Evolutionary conservation across 345 rosid species (phyloP), one percentile per base, ranked within the genome.

Genomic region (Lumnitzera racemosa): DNA sequence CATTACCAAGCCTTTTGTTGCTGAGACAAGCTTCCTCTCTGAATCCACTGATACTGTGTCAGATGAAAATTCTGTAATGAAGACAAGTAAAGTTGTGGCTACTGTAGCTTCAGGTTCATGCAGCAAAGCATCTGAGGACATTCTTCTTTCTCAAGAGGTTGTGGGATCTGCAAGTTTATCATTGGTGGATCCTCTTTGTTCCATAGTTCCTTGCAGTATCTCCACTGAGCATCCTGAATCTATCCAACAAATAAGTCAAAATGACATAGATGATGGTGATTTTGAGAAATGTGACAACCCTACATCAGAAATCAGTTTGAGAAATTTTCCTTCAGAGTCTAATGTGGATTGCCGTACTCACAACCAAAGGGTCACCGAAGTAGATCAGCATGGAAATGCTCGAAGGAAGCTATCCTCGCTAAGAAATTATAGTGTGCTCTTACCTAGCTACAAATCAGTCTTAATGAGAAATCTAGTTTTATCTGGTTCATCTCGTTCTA

Each of bases 121-220:
- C 23, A 69, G 67, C 24, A 64, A 69, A 57, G 66, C 64, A 60
- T 66, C 70, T 24, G 74, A 71, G 51, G 76, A 67, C 24, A 25
- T 61, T 52, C 59, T 64, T 13, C 56, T 61, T 61, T 80, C 76
- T 60, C 76, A 78, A 70, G 87, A 76, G 60, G 73, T 58, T 47
- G 73, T 73, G 56, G 70, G 62, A 61, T 83, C 78, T 53, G 76
- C 73, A 51, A 57, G 73, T 71, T 59, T 58, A 29, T 69, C 82
- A 7, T 66, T 47, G 49, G 65, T 67, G 46, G 92, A 83, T 71
- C 87, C 89, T 67, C 92, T 86, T 70, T 83, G 92, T 75, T 83
- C 89, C 23, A 20, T 83, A 69, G 89, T 86, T 61, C 87, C 87
- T 54, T 86, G 92, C 71, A 83, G 89, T 60, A 64, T 86, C 55